Evolutionary conservation across 306 rosid genomes (phyloP).

Genomic region (Rosa multiflora): DNA sequence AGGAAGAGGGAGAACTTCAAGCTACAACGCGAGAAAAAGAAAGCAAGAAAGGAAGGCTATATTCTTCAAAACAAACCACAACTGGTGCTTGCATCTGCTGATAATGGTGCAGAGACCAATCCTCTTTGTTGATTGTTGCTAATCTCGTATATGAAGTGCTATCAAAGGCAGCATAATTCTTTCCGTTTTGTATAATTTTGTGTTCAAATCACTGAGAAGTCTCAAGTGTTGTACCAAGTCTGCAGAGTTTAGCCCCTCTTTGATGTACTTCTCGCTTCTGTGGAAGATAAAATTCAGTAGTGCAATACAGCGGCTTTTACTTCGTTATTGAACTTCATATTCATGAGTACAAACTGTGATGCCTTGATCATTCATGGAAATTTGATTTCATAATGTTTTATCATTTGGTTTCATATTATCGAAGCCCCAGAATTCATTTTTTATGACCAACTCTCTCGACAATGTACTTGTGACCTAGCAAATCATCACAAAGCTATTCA

Average conservation of each 20-base stretch:
- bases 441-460: background rate
- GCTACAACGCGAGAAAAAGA: slow-evolving; percentile 73
- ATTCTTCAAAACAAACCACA: slow-evolving; percentile 38
- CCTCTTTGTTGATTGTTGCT: slow-evolving; percentile 48
- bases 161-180: background rate
- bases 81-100: slow-evolving; percentile 65
- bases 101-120: slow-evolving; percentile 36
- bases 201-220: slow-evolving; percentile 8
- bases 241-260: background rate
- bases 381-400: background rate
- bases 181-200: background rate
- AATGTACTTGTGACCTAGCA: no score
- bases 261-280: background rate
- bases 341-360: background rate
- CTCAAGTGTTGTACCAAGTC: background rate
- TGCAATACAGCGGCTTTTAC: background rate
- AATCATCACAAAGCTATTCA: no score
- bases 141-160: background rate
- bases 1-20: slow-evolving; percentile 83
- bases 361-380: background rate
- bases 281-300: background rate
- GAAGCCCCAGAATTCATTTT: background rate
- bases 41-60: slow-evolving; percentile 56
- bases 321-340: background rate
- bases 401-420: no score